Evolutionary conservation across 495 filamentous ascomycete species (phyloP), one percentile per base, ranked within the genome.

Genomic region (Physcia stellaris): DNA sequence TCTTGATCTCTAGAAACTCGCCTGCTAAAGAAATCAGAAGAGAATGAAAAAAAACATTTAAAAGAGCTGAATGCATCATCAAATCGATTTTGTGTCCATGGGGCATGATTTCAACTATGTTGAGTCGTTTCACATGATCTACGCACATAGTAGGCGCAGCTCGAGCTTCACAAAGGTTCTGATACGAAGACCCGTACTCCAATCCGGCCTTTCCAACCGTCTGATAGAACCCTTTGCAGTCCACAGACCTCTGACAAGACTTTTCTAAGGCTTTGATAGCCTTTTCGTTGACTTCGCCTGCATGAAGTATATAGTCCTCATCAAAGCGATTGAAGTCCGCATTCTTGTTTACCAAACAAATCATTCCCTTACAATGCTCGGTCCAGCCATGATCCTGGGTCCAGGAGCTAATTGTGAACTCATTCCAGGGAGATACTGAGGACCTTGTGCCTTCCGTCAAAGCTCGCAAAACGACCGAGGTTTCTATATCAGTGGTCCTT

Each of bases 121-220:
- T n/a, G n/a, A n/a, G n/a, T n/a, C n/a, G n/a, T n/a, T n/a, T n/a
- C n/a, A n/a, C n/a, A n/a, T n/a, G n/a, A n/a, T n/a, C n/a, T n/a
- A n/a, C n/a, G n/a, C n/a, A n/a, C n/a, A n/a, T n/a, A n/a, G n/a
- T n/a, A n/a, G n/a, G n/a, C n/a, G n/a, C n/a, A n/a, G n/a, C n/a
- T n/a, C n/a, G n/a, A n/a, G n/a, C n/a, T n/a, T n/a, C n/a, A n/a
- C n/a, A n/a, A n/a, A n/a, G n/a, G n/a, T n/a, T n/a, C n/a, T n/a
- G n/a, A n/a, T n/a, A 58, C 7, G 46, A 18, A 6, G 49, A 49
- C 2, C 55, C 55, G 6, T 54, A 44, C 1, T 50, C 39, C 17
- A 51, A 45, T 37, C 48, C 53, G 0, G 44, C 51, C 7, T 52
- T 16, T 9, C 41, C 54, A n/a, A 46, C 23, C 31, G 13, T 18